Base-by-base conservation (phyloP, 2,329 filamentous ascomycete species). In the Paracamarosporium sp. region DNA sequence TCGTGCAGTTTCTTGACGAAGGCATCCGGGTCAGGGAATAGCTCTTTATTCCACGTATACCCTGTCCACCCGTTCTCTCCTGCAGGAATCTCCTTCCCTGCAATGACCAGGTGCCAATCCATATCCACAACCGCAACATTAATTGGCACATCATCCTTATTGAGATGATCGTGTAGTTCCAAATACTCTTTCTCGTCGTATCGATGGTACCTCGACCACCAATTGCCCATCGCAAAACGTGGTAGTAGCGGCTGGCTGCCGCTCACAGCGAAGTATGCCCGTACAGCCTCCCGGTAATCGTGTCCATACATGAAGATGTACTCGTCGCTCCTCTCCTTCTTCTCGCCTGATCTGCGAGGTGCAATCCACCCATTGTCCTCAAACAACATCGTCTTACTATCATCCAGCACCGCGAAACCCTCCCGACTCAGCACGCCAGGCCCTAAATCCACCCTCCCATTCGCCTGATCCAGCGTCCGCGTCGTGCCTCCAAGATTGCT, bases 201-300 rank as follows among this genome's bases (percentile, higher is more conserved):
- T 2, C 79, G 80, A 64, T 88, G 82, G 68, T 88, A 89, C 7
- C 87, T 78, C 45, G 82, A 86, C 86, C 86, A 89, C 86, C 87
- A 89, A 61, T 88, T 89, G 0, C 86, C 86, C 35, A 89, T 74
- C 0, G 83, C 79, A 78, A 82, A 88, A 13, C 86, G 78, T 0
- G 86, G 86, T 0, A 88, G 69, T 9, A 81, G 56, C 3, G 86
- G 85, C 61, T 86, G 84, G 20, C 76, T 77, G 2, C 86, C 86
- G 1, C 85, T 86, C 12, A 88, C 70, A 1, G 78, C 76, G 66
- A 86, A 87, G 33, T 85, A 81, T 0, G 81, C 80, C 55, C 79
- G 79, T 51, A 88, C 80, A 15, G 85, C 85, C 4, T 74, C 81
- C 50, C 78, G 77, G 64, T 84, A 88, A 61, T 87, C 83, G 56